Evolutionary conservation across 495 filamentous ascomycete genomes (phyloP).

Genomic region (Penicillium desertorum): DNA sequence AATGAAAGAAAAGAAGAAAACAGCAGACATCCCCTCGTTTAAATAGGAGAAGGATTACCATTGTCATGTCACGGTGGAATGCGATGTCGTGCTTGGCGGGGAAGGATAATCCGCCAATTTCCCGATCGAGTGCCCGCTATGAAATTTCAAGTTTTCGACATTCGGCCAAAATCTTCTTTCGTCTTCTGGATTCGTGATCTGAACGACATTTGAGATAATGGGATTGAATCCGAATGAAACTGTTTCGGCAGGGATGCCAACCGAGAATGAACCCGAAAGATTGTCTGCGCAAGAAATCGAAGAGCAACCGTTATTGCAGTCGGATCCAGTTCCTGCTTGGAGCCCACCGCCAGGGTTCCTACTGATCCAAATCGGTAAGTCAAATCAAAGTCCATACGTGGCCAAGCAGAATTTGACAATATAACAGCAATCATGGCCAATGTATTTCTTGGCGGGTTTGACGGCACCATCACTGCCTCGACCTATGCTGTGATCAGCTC

Average conservation of each 20-base stretch:
- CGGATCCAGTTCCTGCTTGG: slow-evolving; percentile 31
- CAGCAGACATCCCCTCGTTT: too few relatives aligned
- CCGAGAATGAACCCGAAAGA: neutral
- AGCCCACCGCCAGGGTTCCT: slow-evolving; percentile 43
- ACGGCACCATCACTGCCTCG: slow-evolving; percentile 64
- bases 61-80: slow-evolving; percentile 11
- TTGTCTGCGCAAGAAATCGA: slow-evolving; percentile 20
- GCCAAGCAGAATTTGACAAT: slow-evolving; percentile 7
- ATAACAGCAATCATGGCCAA: slow-evolving; percentile 58
- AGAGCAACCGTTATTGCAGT: slow-evolving; percentile 41
- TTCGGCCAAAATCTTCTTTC: neutral
- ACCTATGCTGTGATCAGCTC: slow-evolving; percentile 68
- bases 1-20: neutral
- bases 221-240: neutral
- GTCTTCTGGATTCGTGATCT: neutral
- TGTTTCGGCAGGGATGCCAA: neutral
- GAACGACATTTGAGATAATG: neutral
- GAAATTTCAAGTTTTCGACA: neutral
- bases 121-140: slow-evolving; percentile 27
- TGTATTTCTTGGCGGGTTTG: slow-evolving; percentile 65
- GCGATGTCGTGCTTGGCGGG: slow-evolving; percentile 25
- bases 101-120: slow-evolving; percentile 13
- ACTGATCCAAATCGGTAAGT: slow-evolving; percentile 48
- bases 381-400: neutral
- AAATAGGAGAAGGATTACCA: too few relatives aligned